Evolutionary conservation across 352 stramenopile genomes (phyloP), one percentile per base, ranked within the genome.

Genomic region (Blastocystis sp.): DNA sequence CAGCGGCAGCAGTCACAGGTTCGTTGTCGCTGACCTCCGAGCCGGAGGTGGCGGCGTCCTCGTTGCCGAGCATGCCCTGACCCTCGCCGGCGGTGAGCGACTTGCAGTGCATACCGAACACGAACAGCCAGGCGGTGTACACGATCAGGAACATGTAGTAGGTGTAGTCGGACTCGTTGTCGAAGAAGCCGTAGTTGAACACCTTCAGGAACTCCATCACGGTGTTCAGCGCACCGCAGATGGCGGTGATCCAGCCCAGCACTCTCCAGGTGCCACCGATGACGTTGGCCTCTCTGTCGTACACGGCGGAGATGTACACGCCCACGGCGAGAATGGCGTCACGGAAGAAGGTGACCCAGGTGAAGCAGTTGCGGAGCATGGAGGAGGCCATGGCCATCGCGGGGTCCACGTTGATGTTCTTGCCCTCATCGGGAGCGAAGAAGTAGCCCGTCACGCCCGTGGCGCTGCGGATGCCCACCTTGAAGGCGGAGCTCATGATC

Each of bases 281-380:
- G 11, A 59, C 48, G 24, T 81, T 21, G 21, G 48, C 24, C 42
- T 81, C 71, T 21, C 43, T 54, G 43, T 81, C 71, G 52, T 81
- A 81, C 6, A 81, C 40, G 48, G 40, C 43, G 14, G 71, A 34
- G 14, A 81, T n/a, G 28, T 64, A 64, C 71, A 81, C 71, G 28
- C 71, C 71, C 14, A 81, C 38, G 40, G 40, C 71, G 48, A 81
- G 43, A 43, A 81, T 65, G 24, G 48, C 42, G 45, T 81, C 71
- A 81, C 71, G 71, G 28, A 81, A 59, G 71, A 81, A 81, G 43
- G 71, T 81, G 24, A 81, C 40, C 71, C 71, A 81, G 43, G 71
- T 81, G 14, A 81, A 64, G 3, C 48, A 63, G 43, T 43, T 81
- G 28, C 14, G 3, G 3, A 81, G 28, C n/a, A 81, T 81, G 43